Base-by-base conservation (phyloP, 176 grass and related monocot species). In the Rhynchospora pubera region DNA sequence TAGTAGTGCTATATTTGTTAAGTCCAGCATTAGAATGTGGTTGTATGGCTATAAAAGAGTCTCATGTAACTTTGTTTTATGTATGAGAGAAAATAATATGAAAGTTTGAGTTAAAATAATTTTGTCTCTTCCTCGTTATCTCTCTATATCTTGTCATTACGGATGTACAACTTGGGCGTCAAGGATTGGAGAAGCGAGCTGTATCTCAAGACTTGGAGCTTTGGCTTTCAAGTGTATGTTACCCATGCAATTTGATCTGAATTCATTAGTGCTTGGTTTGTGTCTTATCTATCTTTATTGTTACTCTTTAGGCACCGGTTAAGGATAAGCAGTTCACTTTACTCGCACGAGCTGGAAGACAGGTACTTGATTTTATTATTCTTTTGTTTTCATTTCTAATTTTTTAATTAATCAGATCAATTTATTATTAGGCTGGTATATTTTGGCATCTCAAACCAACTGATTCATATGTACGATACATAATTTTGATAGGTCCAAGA, bases 141-240 rank as follows among this genome's bases (percentile, higher is more conserved):
- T n/a, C n/a, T n/a, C n/a, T n/a, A n/a, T n/a, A n/a, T n/a, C n/a
- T n/a, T n/a, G n/a, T n/a, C n/a, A n/a, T n/a, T n/a, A 89, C 85
- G 21, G 95, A 93, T 44, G 87, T 98, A 64, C 74, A 86, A 62
- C 88, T 98, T 55, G 92, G 95, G 50, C 90, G 90, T 7, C 92
- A 93, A 80, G 95, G 88, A 14, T 82, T 88, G 57, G 95, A 98
- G 63, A 98, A 98, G 84, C 95, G 95, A 53, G 95, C 92, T 52
- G 95, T 98, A 62, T 98, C 95, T 56, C 95, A 98, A 87, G 95
- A 98, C 80, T 84, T 98, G 69, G 89, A 98, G 75, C 92, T 98
- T 82, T 98, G 95, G 95, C 89, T 98, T 84, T 98, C 95, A 62
- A 98, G 89, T 71, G 95, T 98, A 86, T 69, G 82, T 10, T 86